Conservation (phyloP, 352 stramenopile species). For the Globisporangium alternatum region DNA sequence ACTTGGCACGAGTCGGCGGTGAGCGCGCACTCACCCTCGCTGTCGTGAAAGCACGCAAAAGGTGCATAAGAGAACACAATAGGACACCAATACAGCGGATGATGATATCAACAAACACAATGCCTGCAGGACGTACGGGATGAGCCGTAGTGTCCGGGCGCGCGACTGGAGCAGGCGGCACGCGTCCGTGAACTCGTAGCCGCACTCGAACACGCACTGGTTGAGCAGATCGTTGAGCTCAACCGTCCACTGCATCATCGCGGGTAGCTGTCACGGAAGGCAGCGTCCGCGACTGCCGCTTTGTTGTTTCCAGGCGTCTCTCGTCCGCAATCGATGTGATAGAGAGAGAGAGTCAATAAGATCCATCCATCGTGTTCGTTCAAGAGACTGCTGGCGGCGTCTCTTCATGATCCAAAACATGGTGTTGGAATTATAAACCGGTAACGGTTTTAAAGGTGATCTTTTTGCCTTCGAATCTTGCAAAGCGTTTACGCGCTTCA, state of each 20-base stretch:
- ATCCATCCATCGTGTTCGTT: neutral
- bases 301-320: neutral
- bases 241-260: constrained; percentile 57
- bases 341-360: neutral
- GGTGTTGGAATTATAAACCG: neutral
- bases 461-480: too few relatives aligned
- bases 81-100: neutral
- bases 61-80: neutral
- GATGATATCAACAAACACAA: neutral
- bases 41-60: neutral
- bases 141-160: constrained; percentile 37
- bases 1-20: constrained; percentile 51
- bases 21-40: constrained; percentile 24
- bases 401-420: neutral
- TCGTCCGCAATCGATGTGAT: neutral
- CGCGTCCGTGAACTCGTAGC: constrained; percentile 64
- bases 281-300: neutral
- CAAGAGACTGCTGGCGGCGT: neutral
- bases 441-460: neutral
- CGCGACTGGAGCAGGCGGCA: constrained; percentile 37
- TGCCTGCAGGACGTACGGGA: constrained; percentile 27
- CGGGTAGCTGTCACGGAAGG: neutral
- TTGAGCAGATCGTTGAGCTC: constrained; percentile 67
- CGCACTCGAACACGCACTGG: constrained; percentile 70
- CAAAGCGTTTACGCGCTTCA: too few relatives aligned